These are phyloP conservation scores for Prosopis cineraria DNA, from an alignment of 306 rosid genomes.

Conservation along the genomic window DNA sequence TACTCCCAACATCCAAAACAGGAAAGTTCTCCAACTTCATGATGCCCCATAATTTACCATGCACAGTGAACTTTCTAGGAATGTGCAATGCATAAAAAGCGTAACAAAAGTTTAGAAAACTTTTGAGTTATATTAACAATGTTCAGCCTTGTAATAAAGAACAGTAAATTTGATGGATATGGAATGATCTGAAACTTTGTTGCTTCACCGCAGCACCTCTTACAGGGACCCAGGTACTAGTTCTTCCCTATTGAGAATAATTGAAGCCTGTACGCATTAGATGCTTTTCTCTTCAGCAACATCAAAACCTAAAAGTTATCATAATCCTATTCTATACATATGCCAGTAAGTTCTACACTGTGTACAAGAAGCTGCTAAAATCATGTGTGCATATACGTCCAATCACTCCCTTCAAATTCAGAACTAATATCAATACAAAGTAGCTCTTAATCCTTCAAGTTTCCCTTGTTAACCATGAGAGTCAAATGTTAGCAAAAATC, in stretches of 20 bases:
- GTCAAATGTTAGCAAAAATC: not conserved
- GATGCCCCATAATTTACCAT: not conserved
- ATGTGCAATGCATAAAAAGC: constrained; percentile 19
- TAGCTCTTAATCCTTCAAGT: not conserved
- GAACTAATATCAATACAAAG: not conserved
- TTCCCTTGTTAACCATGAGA: not conserved
- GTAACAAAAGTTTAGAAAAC: constrained; percentile 15
- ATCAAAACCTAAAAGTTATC: not conserved
- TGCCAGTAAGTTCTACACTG: not conserved
- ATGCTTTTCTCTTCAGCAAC: constrained; percentile 2
- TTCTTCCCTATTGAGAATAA: not conserved
- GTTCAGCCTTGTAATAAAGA: constrained; percentile 22
- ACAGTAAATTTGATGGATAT: constrained; percentile 4
- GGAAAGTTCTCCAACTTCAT: constrained; percentile 10
- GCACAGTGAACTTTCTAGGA: constrained; percentile 7
- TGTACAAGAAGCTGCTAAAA: not conserved
- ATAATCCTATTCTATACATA: not conserved
- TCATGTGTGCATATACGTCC: not conserved
- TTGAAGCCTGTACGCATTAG: not conserved
- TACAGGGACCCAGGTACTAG: not conserved
- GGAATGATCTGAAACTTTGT: not conserved
- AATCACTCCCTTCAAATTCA: not conserved
- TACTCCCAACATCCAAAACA: not conserved
- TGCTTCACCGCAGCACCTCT: constrained; percentile 3
- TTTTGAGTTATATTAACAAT: constrained; percentile 8